These are phyloP conservation scores for Moesziomyces globuligerus DNA, from an alignment of 1,284 basidiomycete species.

Conservation along the genomic window DNA sequence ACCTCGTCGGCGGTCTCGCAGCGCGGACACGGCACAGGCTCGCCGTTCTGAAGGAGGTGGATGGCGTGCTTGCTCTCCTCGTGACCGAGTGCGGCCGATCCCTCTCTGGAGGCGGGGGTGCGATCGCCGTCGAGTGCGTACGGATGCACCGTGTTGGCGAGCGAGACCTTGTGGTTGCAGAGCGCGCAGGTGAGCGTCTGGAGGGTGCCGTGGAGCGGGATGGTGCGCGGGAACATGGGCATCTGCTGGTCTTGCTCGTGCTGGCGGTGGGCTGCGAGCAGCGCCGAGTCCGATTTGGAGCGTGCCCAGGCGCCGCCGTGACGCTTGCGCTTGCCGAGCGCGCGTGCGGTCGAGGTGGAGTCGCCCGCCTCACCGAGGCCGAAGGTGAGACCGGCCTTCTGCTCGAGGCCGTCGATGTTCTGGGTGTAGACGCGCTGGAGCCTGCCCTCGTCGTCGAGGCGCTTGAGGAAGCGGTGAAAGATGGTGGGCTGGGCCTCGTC, in stretches of 20 bases:
- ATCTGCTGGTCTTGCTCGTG: constrained; percentile 70
- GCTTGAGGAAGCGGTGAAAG: constrained; percentile 88
- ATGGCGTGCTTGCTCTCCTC: constrained; percentile 51
- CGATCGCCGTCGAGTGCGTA: constrained; percentile 18
- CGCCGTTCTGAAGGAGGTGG: constrained; percentile 69
- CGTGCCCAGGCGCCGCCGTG: constrained; percentile 29
- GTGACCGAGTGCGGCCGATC: constrained; percentile 31
- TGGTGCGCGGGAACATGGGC: constrained; percentile 76
- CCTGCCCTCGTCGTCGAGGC: constrained; percentile 83
- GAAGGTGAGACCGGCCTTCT: constrained; percentile 76
- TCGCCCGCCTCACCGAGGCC: constrained; percentile 58
- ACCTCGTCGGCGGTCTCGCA: constrained; percentile 78
- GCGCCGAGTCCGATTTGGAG: constrained; percentile 58
- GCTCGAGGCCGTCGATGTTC: constrained; percentile 93
- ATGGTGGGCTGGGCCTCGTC: constrained; percentile 81
- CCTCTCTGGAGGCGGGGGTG: constrained; percentile 29
- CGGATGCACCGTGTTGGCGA: constrained; percentile 41
- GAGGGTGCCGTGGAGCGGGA: constrained; percentile 89
- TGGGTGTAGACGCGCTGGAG: constrained; percentile 90
- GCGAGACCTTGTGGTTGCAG: constrained; percentile 74
- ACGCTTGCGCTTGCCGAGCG: constrained; percentile 54
- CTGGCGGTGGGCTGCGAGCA: constrained; percentile 40
- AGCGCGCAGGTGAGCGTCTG: constrained; percentile 81
- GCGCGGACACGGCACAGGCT: constrained; percentile 80
- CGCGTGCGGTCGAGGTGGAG: constrained; percentile 44